A percentile compares a stretch with the other conserved stretches of the same genome.
phyloP scores from a whole-genome alignment of 306 rosid genomes.

The Erythrophleum fordii region DNA sequence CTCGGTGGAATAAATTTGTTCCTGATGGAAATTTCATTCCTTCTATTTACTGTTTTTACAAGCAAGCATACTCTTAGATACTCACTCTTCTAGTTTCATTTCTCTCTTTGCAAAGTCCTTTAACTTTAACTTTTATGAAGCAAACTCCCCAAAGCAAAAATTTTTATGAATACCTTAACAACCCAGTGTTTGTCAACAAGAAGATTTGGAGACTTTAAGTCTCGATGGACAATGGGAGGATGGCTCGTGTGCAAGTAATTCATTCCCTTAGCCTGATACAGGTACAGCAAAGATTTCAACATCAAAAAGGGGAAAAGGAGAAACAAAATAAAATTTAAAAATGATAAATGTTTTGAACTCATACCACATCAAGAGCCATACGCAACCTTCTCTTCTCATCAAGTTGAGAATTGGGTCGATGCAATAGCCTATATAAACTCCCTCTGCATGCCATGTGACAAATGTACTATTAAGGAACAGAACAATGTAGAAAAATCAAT shows the following conservation, averaged over 20 bases:
- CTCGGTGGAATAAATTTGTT: conserved; percentile 14
- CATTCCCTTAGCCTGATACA: conserved; percentile 94
- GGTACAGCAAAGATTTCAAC: conserved; percentile 27
- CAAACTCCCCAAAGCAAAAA: conserved; percentile 32
- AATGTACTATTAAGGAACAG: conserved; percentile 41
- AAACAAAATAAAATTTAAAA: conserved; percentile 11
- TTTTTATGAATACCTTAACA: conserved; percentile 72
- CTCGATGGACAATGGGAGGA: conserved; percentile 96
- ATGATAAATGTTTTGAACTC: conserved; percentile 25
- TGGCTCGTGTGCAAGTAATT: conserved; percentile 98
- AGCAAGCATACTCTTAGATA: conserved; percentile 20
- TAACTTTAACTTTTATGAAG: conserved; percentile 11
- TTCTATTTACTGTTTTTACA: not conserved
- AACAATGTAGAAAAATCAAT: conserved; percentile 32
- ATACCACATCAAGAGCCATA: conserved; percentile 99
- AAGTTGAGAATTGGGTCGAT: conserved; percentile 87
- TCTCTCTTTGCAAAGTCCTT: conserved; percentile 9
- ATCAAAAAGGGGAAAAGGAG: conserved; percentile 33
- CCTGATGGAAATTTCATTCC: conserved; percentile 19
- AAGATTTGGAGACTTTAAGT: conserved; percentile 94
- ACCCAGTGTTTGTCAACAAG: conserved; percentile 98
- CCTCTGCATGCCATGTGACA: conserved; percentile 64
- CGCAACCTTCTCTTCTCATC: conserved; percentile 92
- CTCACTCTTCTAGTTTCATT: conserved; percentile 21
- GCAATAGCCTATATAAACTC: conserved; percentile 89